Evolutionary conservation across 331 rosid genomes (phyloP), one percentile per base, ranked within the genome.

Genomic region (Saraca asoca): DNA sequence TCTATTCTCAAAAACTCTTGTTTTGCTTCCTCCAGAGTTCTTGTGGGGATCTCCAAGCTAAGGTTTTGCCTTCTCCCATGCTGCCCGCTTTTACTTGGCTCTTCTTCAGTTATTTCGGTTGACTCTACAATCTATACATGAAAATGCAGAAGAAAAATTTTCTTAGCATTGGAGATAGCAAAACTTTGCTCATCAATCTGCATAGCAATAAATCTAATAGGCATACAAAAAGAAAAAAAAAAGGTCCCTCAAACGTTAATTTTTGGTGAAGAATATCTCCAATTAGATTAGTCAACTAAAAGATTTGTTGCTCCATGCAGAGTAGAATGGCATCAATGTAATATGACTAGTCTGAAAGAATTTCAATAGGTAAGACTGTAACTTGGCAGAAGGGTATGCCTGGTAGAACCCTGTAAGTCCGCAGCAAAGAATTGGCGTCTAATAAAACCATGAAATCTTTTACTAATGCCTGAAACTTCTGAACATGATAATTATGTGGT

Each of bases 41-140:
- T 79, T 19, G 78, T n/a, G 12, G 80, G 87, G 74, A 75, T 68
- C 46, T 78, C 62, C 69, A 80, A 62, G 42, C 54, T 39, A 12
- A 79, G 83, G 69, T 79, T 72, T 73, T 74, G 63, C 70, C 75
- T 71, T 70, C 80, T 85, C 49, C 70, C 66, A 14, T 69, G 81
- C 38, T 70, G 82, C 33, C 33, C 79, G 31, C 31, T 24, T 24
- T 3, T 24, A 38, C 68, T 65, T 33, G 79, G 66, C 12, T 54
- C 31, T 71, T 88, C 95, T 82, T 88, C 87, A 11, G 76, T 72
- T 66, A 85, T 88, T 68, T 88, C 95, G 58, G 76, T 49, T 39
- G 77, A 72, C 12, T 41, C 75, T 71, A 44, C 74, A 53, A 49
- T 75, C 91, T 88, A 58, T 51, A n/a, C 14, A 29, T 42, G 24